phyloP scores from a whole-genome alignment of 78 protist species.

The Dictyostelium purpureum region DNA sequence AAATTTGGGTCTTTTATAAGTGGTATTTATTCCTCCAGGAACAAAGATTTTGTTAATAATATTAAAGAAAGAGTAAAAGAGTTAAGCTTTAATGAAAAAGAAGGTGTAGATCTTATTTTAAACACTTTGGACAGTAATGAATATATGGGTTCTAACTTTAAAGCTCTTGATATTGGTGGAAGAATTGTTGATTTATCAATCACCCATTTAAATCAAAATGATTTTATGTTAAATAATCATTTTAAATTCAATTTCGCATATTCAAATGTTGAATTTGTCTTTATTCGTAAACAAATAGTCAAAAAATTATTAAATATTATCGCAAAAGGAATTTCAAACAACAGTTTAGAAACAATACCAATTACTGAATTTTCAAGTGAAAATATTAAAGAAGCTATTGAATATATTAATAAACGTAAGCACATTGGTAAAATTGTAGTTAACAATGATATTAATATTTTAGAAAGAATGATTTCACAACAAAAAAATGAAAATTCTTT shows the following conservation, averaged over 20 bases:
- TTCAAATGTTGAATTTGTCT: not conserved
- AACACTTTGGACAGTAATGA: not conserved
- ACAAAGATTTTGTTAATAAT: not conserved
- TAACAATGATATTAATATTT: no score
- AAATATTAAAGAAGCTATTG: not conserved
- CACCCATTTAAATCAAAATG: conserved; percentile 2
- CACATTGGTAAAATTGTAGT: not conserved
- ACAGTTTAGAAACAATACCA: not conserved
- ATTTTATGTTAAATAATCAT: not conserved
- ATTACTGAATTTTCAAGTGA: not conserved
- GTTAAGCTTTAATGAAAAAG: not conserved
- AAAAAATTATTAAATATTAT: not conserved
- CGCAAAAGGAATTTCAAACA: not conserved
- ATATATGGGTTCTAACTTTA: not conserved
- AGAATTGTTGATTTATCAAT: not conserved
- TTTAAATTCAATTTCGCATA: not conserved
- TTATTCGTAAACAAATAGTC: not conserved
- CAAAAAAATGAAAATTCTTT: no score
- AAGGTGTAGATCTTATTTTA: not conserved
- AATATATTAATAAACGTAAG: not conserved
- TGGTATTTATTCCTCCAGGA: not conserved
- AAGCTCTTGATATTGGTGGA: not conserved
- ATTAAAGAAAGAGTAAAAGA: not conserved
- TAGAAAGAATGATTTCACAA: no score
- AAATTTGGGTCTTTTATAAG: not conserved